A percentile compares a stretch with the other conserved stretches of the same genome.
phyloP scores from a whole-genome alignment of 306 rosid genomes.

The Malus asiatica region DNA sequence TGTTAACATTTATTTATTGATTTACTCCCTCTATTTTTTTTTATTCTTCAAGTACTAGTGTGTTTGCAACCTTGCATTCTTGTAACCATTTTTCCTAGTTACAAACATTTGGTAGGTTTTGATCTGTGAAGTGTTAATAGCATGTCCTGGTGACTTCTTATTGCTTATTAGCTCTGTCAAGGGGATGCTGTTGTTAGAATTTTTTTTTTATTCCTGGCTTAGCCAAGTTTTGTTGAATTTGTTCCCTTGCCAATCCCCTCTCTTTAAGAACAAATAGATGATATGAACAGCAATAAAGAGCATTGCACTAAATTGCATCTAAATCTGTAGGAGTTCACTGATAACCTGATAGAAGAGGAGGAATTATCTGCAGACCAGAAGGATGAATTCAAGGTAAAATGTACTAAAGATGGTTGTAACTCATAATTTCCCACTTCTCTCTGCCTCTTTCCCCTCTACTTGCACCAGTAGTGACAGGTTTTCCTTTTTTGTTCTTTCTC shows the following conservation, averaged over 20 bases:
- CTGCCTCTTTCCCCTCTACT: not conserved
- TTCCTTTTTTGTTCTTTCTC: not conserved
- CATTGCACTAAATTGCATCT: slow-evolving; percentile 3
- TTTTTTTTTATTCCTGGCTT: not conserved
- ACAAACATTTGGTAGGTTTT: not conserved
- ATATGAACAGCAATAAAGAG: not conserved
- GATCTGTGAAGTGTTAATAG: not conserved
- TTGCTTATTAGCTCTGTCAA: no score
- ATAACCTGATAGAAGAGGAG: slow-evolving; percentile 59
- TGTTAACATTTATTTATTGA: not conserved
- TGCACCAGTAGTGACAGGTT: not conserved
- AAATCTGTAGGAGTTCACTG: slow-evolving; percentile 69
- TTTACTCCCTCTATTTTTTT: not conserved
- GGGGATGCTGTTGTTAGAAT: not conserved
- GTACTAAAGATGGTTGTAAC: not conserved
- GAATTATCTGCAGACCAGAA: slow-evolving; percentile 56
- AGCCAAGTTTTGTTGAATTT: not conserved
- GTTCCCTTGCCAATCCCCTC: not conserved
- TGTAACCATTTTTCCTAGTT: not conserved
- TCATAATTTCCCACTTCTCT: not conserved
- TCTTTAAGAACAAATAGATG: not conserved
- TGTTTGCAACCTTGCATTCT: not conserved
- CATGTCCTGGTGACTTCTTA: not conserved
- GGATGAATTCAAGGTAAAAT: slow-evolving; percentile 63
- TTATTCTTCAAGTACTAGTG: not conserved